phyloP scores from a whole-genome alignment of 2,329 filamentous ascomycete genomes.

The Xylariales sp. region DNA sequence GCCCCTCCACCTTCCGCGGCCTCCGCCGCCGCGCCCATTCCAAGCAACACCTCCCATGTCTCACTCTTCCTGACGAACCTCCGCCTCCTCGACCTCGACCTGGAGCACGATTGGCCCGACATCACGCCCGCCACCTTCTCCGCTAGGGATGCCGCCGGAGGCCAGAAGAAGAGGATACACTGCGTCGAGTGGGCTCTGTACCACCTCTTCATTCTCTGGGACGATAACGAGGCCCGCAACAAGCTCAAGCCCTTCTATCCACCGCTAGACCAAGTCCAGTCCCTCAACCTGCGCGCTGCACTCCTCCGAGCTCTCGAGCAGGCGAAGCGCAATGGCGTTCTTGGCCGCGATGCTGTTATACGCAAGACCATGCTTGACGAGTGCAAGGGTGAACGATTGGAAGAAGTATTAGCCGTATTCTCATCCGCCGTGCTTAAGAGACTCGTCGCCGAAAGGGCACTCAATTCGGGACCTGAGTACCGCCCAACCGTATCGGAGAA shows the following conservation, averaged over 20 bases:
- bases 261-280: slow-evolving; percentile 84
- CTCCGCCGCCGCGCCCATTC: slow-evolving; percentile 16
- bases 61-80: slow-evolving; percentile 78
- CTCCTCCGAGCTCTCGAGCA: slow-evolving; percentile 78
- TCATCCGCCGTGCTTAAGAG: slow-evolving; percentile 80
- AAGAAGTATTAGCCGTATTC: slow-evolving; percentile 79
- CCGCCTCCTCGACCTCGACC: slow-evolving; percentile 75
- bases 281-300: slow-evolving; percentile 80
- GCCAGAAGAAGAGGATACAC: slow-evolving; percentile 78
- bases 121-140: slow-evolving; percentile 69
- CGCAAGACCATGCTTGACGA: slow-evolving; percentile 97
- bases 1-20: slow-evolving; percentile 16
- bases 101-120: slow-evolving; percentile 72
- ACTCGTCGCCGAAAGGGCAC: slow-evolving; percentile 42
- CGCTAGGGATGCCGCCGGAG: slow-evolving; percentile 59
- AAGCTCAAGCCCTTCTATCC: slow-evolving; percentile 91
- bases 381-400: slow-evolving; percentile 85
- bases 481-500: slow-evolving; percentile 46
- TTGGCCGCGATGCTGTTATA: slow-evolving; percentile 75
- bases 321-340: slow-evolving; percentile 78
- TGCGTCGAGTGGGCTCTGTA: slow-evolving; percentile 89
- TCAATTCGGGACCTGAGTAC: slow-evolving; percentile 27
- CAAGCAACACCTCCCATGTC: slow-evolving; percentile 44
- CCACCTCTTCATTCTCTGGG: slow-evolving; percentile 80
- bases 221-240: slow-evolving; percentile 68